These are phyloP conservation scores for Spergularia marina DNA, from an alignment of 148 eudicot genomes.

Conservation along the genomic window DNA sequence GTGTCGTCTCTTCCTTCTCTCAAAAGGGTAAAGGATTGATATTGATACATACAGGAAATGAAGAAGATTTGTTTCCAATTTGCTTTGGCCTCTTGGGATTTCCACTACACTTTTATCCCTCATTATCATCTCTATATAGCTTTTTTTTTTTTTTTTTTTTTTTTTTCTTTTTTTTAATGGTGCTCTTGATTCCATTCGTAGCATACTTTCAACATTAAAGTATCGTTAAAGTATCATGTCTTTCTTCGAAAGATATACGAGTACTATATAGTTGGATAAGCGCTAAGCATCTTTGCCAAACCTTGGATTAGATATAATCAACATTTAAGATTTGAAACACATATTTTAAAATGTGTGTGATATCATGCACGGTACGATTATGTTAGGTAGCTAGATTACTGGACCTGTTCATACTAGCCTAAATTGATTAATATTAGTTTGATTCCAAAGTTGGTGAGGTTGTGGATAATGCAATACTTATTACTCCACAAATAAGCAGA, in stretches of 20 bases:
- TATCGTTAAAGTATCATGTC: conserved; percentile 1
- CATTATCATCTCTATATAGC: no score
- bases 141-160: no score
- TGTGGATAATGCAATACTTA: no score
- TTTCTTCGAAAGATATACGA: conserved; percentile 13
- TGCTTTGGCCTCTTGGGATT: neutral
- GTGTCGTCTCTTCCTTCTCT: neutral
- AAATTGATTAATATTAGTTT: no score
- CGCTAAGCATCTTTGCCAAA: neutral
- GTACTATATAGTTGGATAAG: no score
- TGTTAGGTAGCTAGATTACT: no score
- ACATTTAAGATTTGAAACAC: no score
- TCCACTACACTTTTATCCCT: neutral
- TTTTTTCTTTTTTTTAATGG: neutral
- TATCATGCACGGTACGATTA: no score
- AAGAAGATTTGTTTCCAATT: neutral
- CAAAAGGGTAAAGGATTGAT: neutral
- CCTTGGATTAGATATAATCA: neutral
- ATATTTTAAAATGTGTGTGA: no score
- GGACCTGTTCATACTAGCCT: no score
- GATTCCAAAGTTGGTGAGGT: no score
- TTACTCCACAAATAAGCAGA: no score
- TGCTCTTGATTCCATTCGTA: neutral
- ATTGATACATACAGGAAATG: neutral
- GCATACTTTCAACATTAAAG: neutral